Evolutionary conservation across 768 basidiomycete species (phyloP), one percentile per base, ranked within the genome.

Genomic region (Arthromyces matolae): DNA sequence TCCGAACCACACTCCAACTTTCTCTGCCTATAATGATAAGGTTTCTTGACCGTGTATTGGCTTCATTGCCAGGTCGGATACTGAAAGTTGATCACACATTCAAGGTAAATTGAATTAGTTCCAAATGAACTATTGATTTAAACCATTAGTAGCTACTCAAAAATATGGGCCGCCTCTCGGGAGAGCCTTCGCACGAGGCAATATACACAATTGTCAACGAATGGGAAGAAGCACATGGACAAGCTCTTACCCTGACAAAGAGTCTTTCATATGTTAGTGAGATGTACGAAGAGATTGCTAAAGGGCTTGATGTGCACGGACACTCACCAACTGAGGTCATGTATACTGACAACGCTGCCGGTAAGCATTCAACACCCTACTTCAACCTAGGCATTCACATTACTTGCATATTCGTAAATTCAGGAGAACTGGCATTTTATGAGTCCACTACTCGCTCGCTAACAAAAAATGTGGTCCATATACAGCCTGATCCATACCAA

Each of bases 171-270:
- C 20, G 19, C 3, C 34, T 46, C n/a, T 25, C 35, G 3, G 37
- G 46, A 0, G 28, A 47, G 5, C 46, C 38, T 1, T 32, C 38
- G 3, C 29, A 47, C 33, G 27, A 47, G 38, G 46, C 38, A 4
- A 40, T 47, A n/a, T 40, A 40, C 18, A 47, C 37, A 3, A 18
- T 37, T 4, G 24, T 47, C 12, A 47, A 47, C 40, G 38, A 47
- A 10, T 45, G 32, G 43, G 33, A 45, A 34, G 33, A 45, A 5
- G 43, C 33, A 12, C 43, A 16, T 4, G 18, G 10, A 7, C 43
- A 45, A 18, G 43, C 43, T n/a, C 27, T 45, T n/a, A 45, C 43
- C 22, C 33, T 45, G 8, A 45, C 43, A 45, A 45, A 45, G n/a
- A 45, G 43, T 19, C 43, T 45, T 18, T 23, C 32, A n/a, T 45